These are phyloP conservation scores for Cicer pinnatifidum DNA, from an alignment of 306 rosid species.

Conservation along the genomic window DNA sequence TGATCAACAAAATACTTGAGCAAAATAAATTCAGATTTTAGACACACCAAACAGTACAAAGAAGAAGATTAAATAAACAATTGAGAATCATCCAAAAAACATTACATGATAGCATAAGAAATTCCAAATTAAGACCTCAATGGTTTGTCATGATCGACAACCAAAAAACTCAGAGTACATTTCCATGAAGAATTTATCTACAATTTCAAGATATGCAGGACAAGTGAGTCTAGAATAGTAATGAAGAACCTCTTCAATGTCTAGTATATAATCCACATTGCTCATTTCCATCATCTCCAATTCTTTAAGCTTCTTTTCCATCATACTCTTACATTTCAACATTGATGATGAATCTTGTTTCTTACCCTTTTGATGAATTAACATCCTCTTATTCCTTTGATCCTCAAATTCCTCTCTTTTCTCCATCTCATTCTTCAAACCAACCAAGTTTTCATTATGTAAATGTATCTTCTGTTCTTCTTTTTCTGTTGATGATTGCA, in stretches of 20 bases:
- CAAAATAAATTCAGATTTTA: conserved; percentile 8
- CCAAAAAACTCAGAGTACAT: conserved; percentile 61
- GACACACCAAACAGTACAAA: conserved; percentile 32
- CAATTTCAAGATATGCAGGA: conserved; percentile 75
- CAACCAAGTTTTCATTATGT: conserved; percentile 1
- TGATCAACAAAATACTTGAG: conserved; percentile 17
- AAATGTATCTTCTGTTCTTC: conserved; percentile 36
- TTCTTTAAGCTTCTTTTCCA: conserved; percentile 75
- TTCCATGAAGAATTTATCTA: conserved; percentile 78
- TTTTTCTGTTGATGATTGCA: conserved; percentile 26
- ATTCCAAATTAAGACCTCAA: conserved; percentile 39
- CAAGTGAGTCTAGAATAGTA: conserved; percentile 83
- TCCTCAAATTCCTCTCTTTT: conserved; percentile 37
- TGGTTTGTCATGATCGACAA: conserved; percentile 20
- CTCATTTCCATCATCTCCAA: conserved; percentile 71
- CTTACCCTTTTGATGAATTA: conserved; percentile 33
- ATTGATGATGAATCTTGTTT: conserved; percentile 38
- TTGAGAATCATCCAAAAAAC: conserved; percentile 26
- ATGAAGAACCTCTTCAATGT: conserved; percentile 86
- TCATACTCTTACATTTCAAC: conserved; percentile 26
- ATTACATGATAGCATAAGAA: conserved; percentile 37
- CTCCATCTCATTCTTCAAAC: conserved; percentile 30
- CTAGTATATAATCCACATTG: conserved; percentile 74
- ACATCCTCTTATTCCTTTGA: conserved; percentile 18
- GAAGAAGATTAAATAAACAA: conserved; percentile 3